A percentile compares a stretch with the other conserved stretches of the same genome.
Evolutionary conservation across 257 asterid genomes (phyloP).

Genomic region (Ophiorrhiza pumila): DNA sequence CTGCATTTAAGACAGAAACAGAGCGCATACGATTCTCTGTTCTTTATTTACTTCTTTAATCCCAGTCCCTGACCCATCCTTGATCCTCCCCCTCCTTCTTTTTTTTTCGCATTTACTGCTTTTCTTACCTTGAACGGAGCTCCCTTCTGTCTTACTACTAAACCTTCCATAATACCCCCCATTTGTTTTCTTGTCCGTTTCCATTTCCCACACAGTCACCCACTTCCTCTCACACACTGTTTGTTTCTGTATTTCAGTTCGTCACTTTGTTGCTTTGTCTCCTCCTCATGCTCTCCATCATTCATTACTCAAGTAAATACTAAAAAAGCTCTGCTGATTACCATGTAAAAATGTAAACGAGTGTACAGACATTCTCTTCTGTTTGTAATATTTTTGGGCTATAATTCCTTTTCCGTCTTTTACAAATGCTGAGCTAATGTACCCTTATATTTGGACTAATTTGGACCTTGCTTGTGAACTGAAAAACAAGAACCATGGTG

Average conservation of each 20-base stretch:
- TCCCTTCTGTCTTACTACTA: slow-evolving; percentile 37
- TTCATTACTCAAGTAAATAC: slow-evolving; percentile 21
- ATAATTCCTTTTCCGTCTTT: slow-evolving; percentile 1
- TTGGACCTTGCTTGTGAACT: slow-evolving; percentile 11
- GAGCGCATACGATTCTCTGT: slow-evolving; percentile 38
- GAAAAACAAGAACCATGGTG: slow-evolving; percentile 39
- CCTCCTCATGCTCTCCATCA: slow-evolving; percentile 30
- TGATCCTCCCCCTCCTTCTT: neutral
- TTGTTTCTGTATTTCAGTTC: neutral
- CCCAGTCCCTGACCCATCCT: neutral
- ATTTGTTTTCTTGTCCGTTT: slow-evolving; percentile 19
- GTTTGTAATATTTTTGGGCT: slow-evolving; percentile 24
- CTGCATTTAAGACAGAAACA: slow-evolving; percentile 38
- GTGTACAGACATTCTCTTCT: slow-evolving; percentile 11
- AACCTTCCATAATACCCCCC: slow-evolving; percentile 8
- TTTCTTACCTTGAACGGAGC: slow-evolving; percentile 41
- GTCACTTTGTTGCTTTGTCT: slow-evolving; percentile 22
- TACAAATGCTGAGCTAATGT: slow-evolving; percentile 9
- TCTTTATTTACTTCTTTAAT: too few relatives aligned
- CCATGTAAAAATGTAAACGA: slow-evolving; percentile 21
- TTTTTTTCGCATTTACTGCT: slow-evolving; percentile 2
- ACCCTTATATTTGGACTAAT: slow-evolving; percentile 1
- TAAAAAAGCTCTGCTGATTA: slow-evolving; percentile 25
- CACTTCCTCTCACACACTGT: neutral
- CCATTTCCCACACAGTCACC: neutral